phyloP scores from a whole-genome alignment of 768 basidiomycete species.

The Suillus subaureus region DNA sequence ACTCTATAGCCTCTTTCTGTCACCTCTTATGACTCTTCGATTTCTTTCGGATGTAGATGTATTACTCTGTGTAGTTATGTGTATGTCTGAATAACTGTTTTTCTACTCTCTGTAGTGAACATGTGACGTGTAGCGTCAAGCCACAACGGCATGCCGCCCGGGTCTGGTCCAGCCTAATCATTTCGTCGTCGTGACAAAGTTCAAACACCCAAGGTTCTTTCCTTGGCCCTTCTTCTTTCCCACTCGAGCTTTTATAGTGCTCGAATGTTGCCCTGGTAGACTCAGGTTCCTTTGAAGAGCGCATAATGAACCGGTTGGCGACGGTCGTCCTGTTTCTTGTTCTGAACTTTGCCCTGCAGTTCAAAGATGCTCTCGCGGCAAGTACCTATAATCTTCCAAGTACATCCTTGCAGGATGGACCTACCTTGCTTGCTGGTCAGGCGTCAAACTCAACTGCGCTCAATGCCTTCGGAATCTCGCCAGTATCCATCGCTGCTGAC shows the following conservation, averaged over 20 bases:
- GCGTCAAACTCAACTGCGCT: slow-evolving; percentile 19
- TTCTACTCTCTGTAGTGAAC: slow-evolving; percentile 19
- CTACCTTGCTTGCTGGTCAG: slow-evolving; percentile 4
- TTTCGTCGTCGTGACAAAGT: neutral
- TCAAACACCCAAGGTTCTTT: neutral
- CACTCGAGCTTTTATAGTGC: neutral
- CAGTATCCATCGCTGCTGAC: slow-evolving; percentile 49
- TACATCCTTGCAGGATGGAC: slow-evolving; percentile 14
- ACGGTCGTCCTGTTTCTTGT: slow-evolving; percentile 8
- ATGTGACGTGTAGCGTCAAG: neutral
- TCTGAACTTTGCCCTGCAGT: slow-evolving; percentile 16
- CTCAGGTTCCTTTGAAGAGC: slow-evolving; percentile 19
- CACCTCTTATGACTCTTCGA: slow-evolving; percentile 27
- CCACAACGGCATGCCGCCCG: neutral
- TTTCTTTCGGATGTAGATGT: slow-evolving; percentile 40
- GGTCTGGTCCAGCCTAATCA: neutral
- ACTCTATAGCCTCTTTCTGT: slow-evolving; percentile 14
- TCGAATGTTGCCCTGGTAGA: slow-evolving; percentile 25
- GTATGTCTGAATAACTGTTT: slow-evolving; percentile 39
- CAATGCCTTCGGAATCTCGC: slow-evolving; percentile 43
- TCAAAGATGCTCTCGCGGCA: slow-evolving; percentile 13
- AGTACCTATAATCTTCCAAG: slow-evolving; percentile 12
- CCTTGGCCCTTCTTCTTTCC: neutral
- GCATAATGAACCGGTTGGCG: slow-evolving; percentile 13
- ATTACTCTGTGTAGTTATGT: slow-evolving; percentile 39